phyloP scores from a whole-genome alignment of 768 basidiomycete genomes.

The Tremella mesenterica region DNA sequence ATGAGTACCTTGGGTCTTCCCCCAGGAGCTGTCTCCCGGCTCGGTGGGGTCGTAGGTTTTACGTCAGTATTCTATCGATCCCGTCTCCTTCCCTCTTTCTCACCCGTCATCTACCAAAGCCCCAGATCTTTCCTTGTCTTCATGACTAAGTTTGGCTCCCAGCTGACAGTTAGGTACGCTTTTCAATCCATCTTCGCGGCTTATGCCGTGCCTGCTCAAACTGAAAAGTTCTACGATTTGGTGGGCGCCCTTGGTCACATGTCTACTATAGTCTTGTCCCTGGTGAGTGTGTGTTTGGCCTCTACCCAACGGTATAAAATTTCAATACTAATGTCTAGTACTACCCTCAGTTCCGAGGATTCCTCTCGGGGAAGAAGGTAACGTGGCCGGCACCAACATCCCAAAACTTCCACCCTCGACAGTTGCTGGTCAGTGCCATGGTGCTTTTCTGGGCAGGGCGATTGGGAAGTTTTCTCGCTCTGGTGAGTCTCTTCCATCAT shows the following conservation, averaged over 20 bases:
- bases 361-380: constrained; percentile 35
- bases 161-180: constrained; percentile 19
- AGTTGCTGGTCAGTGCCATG: constrained; percentile 55
- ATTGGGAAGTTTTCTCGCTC: constrained; percentile 57
- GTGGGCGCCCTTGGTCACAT: constrained; percentile 61
- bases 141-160: too few species aligned
- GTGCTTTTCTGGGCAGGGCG: constrained; percentile 56
- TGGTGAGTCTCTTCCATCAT: constrained; percentile 45
- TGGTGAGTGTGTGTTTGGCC: constrained; percentile 44
- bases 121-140: neutral
- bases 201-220: constrained; percentile 58
- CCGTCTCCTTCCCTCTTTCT: neutral
- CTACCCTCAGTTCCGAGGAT: constrained; percentile 53
- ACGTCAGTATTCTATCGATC: constrained; percentile 20
- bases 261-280: constrained; percentile 54
- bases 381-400: neutral
- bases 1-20: constrained; percentile 24
- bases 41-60: constrained; percentile 37
- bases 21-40: constrained; percentile 20
- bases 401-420: constrained; percentile 43
- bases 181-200: constrained; percentile 48
- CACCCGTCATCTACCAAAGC: neutral
- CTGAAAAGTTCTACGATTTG: constrained; percentile 60
- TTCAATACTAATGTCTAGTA: constrained; percentile 44
- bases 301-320: neutral